Conservation (phyloP, 2,329 filamentous ascomycete genomes). For the Ceratocystis ficicola region DNA sequence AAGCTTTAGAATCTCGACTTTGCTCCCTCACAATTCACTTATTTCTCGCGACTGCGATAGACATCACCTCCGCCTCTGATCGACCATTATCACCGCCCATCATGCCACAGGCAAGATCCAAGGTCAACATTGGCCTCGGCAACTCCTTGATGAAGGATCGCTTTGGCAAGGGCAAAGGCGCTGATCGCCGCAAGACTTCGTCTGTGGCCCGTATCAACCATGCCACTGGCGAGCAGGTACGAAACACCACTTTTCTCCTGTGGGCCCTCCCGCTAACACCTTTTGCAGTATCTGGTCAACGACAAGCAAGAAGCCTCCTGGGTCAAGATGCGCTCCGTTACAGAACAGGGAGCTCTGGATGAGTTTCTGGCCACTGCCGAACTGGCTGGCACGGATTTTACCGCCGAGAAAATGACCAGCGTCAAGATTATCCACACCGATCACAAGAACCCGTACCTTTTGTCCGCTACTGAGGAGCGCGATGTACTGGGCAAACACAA, state of each 20-base stretch:
- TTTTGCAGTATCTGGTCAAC: slow-evolving; percentile 68
- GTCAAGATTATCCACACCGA: slow-evolving; percentile 97
- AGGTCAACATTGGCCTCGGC: slow-evolving; percentile 86
- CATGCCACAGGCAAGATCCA: slow-evolving; percentile 70
- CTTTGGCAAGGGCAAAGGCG: slow-evolving; percentile 83
- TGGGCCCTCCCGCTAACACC: slow-evolving; percentile 24
- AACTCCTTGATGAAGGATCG: slow-evolving; percentile 98
- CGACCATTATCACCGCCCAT: slow-evolving; percentile 27
- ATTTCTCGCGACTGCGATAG: not conserved
- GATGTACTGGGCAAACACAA: slow-evolving; percentile 68
- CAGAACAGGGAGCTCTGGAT: slow-evolving; percentile 89
- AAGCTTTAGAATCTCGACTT: no score
- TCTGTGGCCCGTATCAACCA: slow-evolving; percentile 58
- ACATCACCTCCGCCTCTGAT: not conserved
- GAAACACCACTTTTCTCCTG: not conserved
- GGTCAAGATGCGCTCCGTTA: slow-evolving; percentile 99
- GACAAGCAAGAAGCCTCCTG: slow-evolving; percentile 81
- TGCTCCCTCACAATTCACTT: not conserved
- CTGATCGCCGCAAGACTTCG: slow-evolving; percentile 59
- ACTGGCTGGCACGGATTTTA: slow-evolving; percentile 96
- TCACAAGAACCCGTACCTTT: slow-evolving; percentile 86
- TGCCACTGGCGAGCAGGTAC: slow-evolving; percentile 61
- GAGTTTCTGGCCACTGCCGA: slow-evolving; percentile 94
- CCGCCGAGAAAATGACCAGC: slow-evolving; percentile 96
- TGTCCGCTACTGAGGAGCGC: slow-evolving; percentile 75